Conservation (phyloP, 1,284 basidiomycete species). For the Sutorius eximius region DNA sequence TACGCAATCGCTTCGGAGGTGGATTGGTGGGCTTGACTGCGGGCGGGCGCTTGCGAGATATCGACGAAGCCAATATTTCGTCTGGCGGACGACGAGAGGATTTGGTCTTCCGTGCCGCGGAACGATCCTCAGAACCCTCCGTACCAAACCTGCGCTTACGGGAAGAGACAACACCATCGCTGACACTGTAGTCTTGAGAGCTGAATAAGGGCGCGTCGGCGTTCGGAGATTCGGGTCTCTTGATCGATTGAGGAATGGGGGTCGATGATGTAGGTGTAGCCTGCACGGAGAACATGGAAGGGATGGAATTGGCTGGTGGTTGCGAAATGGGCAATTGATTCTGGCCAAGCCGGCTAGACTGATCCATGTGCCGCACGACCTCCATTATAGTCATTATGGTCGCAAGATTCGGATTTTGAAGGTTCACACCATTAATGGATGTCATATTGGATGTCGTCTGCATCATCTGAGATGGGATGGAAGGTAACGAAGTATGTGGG, state of each 20-base stretch:
- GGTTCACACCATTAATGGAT: conserved; percentile 14
- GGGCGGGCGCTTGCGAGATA: conserved; percentile 26
- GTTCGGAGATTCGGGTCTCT: not conserved
- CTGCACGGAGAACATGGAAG: conserved; percentile 9
- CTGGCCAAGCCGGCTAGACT: conserved; percentile 22
- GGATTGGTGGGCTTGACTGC: conserved; percentile 17
- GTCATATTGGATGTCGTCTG: conserved; percentile 12
- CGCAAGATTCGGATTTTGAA: conserved; percentile 25
- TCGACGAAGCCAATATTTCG: conserved; percentile 8
- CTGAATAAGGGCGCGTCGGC: not conserved
- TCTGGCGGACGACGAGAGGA: conserved; percentile 3
- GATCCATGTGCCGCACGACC: conserved; percentile 34
- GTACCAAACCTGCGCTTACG: conserved; percentile 7
- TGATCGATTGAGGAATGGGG: not conserved
- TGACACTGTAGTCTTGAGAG: conserved; percentile 5
- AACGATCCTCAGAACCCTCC: conserved; percentile 13
- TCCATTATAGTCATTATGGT: conserved; percentile 37
- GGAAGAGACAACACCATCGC: conserved; percentile 5
- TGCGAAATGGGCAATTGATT: conserved; percentile 23
- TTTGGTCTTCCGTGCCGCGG: conserved; percentile 4
- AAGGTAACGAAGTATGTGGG: conserved; percentile 16
- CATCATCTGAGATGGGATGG: conserved; percentile 15
- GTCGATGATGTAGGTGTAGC: conserved; percentile 5
- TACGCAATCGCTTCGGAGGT: conserved; percentile 26
- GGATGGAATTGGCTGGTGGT: conserved; percentile 2